phyloP scores from a whole-genome alignment of 1,284 basidiomycete genomes.

The Phaffia rhodozyma region DNA sequence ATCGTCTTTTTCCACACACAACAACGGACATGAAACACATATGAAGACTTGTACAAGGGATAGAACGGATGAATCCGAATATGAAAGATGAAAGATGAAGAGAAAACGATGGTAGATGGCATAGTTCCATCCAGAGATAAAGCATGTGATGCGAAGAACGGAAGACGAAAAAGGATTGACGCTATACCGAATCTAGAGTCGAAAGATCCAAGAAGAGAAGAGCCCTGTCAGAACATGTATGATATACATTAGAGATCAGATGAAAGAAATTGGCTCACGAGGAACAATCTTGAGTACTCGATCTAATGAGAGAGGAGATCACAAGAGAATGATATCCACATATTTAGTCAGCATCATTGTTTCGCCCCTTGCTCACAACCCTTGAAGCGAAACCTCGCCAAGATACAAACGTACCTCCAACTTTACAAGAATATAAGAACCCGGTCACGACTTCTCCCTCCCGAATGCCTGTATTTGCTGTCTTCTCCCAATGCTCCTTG shows the following conservation, averaged over 20 bases:
- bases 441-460: conserved; percentile 18
- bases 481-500: conserved; percentile 17
- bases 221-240: not conserved
- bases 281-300: conserved; percentile 17
- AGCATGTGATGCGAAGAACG: too few relatives aligned
- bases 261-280: not conserved
- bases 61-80: not conserved
- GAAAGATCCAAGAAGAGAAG: too few relatives aligned
- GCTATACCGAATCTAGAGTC: too few relatives aligned
- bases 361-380: not conserved
- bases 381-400: not conserved
- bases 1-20: too few relatives aligned
- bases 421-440: conserved; percentile 15
- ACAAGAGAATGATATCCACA: not conserved
- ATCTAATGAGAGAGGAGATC: not conserved
- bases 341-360: not conserved
- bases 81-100: not conserved
- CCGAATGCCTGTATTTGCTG: conserved; percentile 1
- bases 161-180: too few relatives aligned
- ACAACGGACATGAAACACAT: too few relatives aligned
- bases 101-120: too few relatives aligned
- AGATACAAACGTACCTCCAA: conserved; percentile 13
- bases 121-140: too few relatives aligned
- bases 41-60: too few relatives aligned
- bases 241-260: not conserved